Evolutionary conservation across 768 basidiomycete species (phyloP).

Genomic region (Kwoniella europaea): DNA sequence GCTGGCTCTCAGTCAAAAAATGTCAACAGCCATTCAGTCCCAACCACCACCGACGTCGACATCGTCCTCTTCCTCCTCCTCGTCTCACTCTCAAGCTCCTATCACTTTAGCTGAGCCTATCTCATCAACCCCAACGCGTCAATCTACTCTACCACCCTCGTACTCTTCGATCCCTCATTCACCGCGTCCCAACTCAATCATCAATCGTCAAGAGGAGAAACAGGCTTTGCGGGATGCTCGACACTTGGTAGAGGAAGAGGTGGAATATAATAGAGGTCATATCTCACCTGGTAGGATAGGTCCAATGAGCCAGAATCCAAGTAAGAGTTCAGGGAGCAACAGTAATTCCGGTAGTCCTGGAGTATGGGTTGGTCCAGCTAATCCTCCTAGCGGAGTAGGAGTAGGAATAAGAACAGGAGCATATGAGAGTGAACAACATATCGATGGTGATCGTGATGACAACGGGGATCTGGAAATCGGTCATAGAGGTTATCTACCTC

Average conservation of each 20-base stretch:
- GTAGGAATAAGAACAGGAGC: background rate
- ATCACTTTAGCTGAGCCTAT: background rate
- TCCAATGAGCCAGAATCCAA: background rate
- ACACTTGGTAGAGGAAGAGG: background rate
- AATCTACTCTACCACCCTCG: slow-evolving; percentile 1
- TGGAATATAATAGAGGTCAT: slow-evolving; percentile 15
- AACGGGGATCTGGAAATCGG: slow-evolving; percentile 11
- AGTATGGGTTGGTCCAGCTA: background rate
- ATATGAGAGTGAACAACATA: no score
- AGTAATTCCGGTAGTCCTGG: background rate
- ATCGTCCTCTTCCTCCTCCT: background rate
- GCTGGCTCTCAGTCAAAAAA: background rate
- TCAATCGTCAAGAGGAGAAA: slow-evolving; percentile 22
- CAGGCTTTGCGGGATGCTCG: slow-evolving; percentile 17
- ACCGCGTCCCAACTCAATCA: background rate
- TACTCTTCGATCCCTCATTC: slow-evolving; percentile 1
- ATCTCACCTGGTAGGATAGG: slow-evolving; percentile 3
- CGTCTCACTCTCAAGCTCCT: background rate
- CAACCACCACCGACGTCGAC: background rate
- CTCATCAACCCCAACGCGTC: background rate
- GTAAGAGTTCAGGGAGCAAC: background rate
- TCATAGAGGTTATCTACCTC: slow-evolving; percentile 30
- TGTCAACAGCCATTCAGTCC: background rate
- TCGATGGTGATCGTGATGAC: no score
- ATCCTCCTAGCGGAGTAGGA: background rate